Base-by-base conservation (phyloP, 352 stramenopile species). In the Globisporangium emineosum region DNA sequence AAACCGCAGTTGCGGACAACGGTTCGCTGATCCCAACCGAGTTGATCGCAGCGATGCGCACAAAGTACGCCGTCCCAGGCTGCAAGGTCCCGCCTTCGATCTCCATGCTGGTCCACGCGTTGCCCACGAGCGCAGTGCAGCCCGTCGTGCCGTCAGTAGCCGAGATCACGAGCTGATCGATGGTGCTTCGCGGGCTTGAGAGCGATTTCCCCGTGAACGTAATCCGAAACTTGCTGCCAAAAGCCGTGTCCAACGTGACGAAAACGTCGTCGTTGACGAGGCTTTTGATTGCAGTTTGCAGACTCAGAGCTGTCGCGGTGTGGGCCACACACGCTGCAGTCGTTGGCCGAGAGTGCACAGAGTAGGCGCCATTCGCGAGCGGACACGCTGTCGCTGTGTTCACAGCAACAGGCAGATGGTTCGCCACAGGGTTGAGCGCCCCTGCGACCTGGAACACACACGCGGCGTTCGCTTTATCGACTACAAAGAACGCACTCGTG, bases 1-100 rank as follows among this genome's bases (percentile, higher is more conserved):
- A 86, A 1, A 82, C 32, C 1, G 76, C 61, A 12, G 73, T 81
- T 13, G 86, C 86, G 2, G 69, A 53, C 21, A 71, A 65, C 7
- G 76, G 71, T 6, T 79, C 64, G 21, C 96, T 91, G 9, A 88
- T 51, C 2, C 96, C 97, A 49, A 94, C 76, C 2, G 64, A 72
- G 67, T 98, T 98, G 2, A 97, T 58, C 8, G 96, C 95, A 5
- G 89, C 78, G 0, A 98, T 78, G 12, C 89, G 81, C 3, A 98
- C 77, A 61, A 88, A 97, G 70, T 98, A 98, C 1, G 78, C 67
- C 29, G 81, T 79, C 1, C 96, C 96, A 27, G 90, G 70, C 29
- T 65, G 65, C 6, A 99, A 56, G 3, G 79, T 67, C 17, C 84
- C 89, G 9, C 92, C 92, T 58, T 97, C 73, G 27, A 98, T 68